Conservation (phyloP, 1,284 basidiomycete species). For the Salmacisia buchloeana region DNA sequence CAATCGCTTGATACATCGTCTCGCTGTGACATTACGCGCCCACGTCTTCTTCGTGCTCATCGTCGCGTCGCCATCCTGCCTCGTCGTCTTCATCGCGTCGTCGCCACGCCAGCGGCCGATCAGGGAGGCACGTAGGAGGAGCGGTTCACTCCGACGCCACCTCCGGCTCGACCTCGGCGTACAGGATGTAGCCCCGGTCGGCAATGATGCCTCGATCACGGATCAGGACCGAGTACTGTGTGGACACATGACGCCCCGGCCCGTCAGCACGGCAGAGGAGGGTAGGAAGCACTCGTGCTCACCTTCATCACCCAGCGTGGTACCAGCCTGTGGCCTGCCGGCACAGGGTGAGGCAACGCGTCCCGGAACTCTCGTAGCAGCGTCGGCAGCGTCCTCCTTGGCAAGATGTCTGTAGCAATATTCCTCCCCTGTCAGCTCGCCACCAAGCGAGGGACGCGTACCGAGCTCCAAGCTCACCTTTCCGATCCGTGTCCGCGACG, state of each 20-base stretch:
- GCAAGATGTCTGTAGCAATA: constrained; percentile 23
- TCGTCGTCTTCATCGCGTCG: no score
- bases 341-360: constrained; percentile 21
- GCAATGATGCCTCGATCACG: constrained; percentile 37
- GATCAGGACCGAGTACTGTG: constrained; percentile 39
- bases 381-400: constrained; percentile 24
- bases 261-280: not conserved
- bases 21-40: no score
- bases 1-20: no score
- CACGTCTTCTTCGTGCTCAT: no score
- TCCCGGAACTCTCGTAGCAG: constrained; percentile 32
- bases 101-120: no score
- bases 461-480: constrained; percentile 24
- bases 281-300: not conserved
- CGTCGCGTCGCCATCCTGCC: no score
- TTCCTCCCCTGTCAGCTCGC: not conserved
- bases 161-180: constrained; percentile 9
- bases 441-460: no score
- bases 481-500: constrained; percentile 28
- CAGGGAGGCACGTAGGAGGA: no score
- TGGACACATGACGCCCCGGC: not conserved
- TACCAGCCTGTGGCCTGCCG: constrained; percentile 9
- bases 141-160: no score
- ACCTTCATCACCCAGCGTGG: constrained; percentile 29
- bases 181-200: constrained; percentile 28